phyloP scores from a whole-genome alignment of 192 early-diverging fungal genomes.

The Coemansia sp. region DNA sequence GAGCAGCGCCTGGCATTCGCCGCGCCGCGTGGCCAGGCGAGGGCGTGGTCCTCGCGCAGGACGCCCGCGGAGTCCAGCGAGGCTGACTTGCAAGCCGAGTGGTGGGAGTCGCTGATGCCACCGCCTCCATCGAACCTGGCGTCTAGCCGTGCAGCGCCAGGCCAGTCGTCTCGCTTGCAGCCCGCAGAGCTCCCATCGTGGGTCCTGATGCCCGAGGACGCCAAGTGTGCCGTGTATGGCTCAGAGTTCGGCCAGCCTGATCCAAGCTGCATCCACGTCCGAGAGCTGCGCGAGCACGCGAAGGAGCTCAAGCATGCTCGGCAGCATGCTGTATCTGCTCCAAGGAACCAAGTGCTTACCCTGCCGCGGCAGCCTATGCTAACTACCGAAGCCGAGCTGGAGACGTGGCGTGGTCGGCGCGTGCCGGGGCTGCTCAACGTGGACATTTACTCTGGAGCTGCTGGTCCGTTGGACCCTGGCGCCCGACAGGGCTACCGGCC shows the following conservation, averaged over 20 bases:
- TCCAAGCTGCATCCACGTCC: slow-evolving; percentile 37
- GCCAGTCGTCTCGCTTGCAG: slow-evolving; percentile 12
- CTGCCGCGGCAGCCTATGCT: neutral
- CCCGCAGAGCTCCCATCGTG: slow-evolving; percentile 37
- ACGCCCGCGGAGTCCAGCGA: slow-evolving; percentile 21
- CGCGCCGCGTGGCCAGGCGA: slow-evolving; percentile 21
- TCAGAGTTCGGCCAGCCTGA: slow-evolving; percentile 13
- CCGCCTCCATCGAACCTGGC: slow-evolving; percentile 14
- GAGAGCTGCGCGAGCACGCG: slow-evolving; percentile 39
- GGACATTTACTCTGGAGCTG: slow-evolving; percentile 17
- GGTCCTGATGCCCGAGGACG: slow-evolving; percentile 29
- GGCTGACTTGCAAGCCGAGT: slow-evolving; percentile 26
- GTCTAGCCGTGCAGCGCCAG: neutral
- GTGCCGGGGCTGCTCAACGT: slow-evolving; percentile 33
- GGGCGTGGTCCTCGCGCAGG: slow-evolving; percentile 25
- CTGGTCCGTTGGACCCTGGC: slow-evolving; percentile 20
- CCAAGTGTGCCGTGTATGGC: slow-evolving; percentile 42
- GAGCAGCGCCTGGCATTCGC: slow-evolving; percentile 32
- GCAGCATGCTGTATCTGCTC: slow-evolving; percentile 26
- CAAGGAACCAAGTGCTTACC: slow-evolving; percentile 12
- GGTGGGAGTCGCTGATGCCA: slow-evolving; percentile 53
- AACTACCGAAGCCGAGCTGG: slow-evolving; percentile 16
- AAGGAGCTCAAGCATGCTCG: slow-evolving; percentile 39
- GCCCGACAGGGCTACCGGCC: neutral
- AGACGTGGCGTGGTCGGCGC: slow-evolving; percentile 49